Conservation (phyloP, 1,284 basidiomycete genomes). For the Agaricales sp. region DNA sequence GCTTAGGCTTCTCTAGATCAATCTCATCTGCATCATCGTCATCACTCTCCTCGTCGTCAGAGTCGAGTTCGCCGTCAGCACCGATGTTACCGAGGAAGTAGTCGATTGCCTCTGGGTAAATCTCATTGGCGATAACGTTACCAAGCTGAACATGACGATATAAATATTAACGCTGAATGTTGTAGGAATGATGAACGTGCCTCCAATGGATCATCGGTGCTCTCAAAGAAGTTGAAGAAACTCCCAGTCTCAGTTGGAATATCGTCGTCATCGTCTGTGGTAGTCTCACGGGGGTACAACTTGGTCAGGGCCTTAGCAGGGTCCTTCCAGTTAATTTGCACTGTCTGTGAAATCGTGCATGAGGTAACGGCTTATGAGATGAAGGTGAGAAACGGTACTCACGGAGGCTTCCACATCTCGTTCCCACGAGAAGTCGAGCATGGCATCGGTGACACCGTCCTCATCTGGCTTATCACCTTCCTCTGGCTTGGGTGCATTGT, state of each 20-base stretch:
- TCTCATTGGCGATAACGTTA: conserved; percentile 59
- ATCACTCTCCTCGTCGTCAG: conserved; percentile 57
- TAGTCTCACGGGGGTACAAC: conserved; percentile 56
- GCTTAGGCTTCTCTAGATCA: conserved; percentile 68
- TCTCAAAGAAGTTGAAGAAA: conserved; percentile 85
- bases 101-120: conserved; percentile 70
- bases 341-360: neutral
- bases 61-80: conserved; percentile 41
- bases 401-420: conserved; percentile 60
- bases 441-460: conserved; percentile 62
- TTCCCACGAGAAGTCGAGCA: conserved; percentile 72
- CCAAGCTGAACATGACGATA: conserved; percentile 41
- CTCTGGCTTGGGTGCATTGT: conserved; percentile 41
- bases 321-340: conserved; percentile 76
- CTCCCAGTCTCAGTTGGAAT: conserved; percentile 61
- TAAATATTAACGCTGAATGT: conserved; percentile 7
- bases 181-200: conserved; percentile 28
- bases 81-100: conserved; percentile 62
- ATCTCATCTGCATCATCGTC: conserved; percentile 70
- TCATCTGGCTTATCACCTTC: conserved; percentile 50
- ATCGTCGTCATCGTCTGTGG: conserved; percentile 43
- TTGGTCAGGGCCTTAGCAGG: conserved; percentile 67
- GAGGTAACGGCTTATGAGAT: conserved; percentile 26
- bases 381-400: conserved; percentile 18
- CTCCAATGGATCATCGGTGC: conserved; percentile 50